A percentile compares a stretch with the other conserved stretches of the same genome.
Conservation (phyloP, 208 protist genomes). For the Leishmania amazonensis region DNA sequence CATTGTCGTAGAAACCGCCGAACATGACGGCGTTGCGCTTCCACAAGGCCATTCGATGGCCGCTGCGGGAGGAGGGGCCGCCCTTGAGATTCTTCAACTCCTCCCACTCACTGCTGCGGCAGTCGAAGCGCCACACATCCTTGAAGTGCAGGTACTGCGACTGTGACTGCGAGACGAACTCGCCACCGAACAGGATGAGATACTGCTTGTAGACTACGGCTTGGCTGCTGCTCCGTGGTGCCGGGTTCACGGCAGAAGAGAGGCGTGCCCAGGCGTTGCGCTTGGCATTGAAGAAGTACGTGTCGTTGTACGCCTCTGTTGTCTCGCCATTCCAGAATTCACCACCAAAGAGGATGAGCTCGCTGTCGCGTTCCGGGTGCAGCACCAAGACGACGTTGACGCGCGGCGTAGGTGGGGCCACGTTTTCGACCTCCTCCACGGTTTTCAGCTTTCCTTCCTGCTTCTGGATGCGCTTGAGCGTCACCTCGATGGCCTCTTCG, state of each 20-base stretch:
- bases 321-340: constrained; percentile 89
- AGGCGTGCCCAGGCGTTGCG: constrained; percentile 70
- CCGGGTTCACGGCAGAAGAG: constrained; percentile 64
- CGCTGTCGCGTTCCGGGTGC: constrained; percentile 73
- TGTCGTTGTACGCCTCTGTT: constrained; percentile 90
- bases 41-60: constrained; percentile 92
- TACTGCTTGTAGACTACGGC: constrained; percentile 87
- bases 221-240: constrained; percentile 85
- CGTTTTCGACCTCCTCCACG: constrained; percentile 65
- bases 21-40: constrained; percentile 89
- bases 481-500: constrained; percentile 86
- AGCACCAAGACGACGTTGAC: constrained; percentile 78
- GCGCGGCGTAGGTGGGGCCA: constrained; percentile 69
- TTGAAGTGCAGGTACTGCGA: constrained; percentile 92
- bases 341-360: constrained; percentile 91
- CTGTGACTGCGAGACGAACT: constrained; percentile 94
- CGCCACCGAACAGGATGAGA: constrained; percentile 86
- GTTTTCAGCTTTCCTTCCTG: constrained; percentile 61
- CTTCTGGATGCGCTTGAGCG: constrained; percentile 82
- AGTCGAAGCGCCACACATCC: constrained; percentile 90
- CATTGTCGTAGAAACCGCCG: constrained; percentile 94
- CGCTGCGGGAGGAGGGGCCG: constrained; percentile 88
- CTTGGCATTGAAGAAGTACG: constrained; percentile 84
- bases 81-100: constrained; percentile 80
- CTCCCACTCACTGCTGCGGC: constrained; percentile 77